Base-by-base conservation (phyloP, 345 rosid genomes). In the Salix caprea region DNA sequence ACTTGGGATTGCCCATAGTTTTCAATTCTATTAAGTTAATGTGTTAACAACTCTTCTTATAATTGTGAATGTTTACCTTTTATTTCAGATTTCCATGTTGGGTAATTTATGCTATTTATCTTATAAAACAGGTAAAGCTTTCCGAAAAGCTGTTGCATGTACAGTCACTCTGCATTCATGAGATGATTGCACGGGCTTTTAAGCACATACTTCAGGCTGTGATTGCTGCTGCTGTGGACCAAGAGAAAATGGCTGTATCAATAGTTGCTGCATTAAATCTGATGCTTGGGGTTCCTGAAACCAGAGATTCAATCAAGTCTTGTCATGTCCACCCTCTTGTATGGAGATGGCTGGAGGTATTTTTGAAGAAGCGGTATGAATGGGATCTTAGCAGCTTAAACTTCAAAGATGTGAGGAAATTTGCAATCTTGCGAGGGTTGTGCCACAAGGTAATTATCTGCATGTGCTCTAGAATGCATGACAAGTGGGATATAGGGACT, bases 121-220 rank as follows among this genome's bases (percentile, higher is more conserved):
- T 83, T 71, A 42, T 69, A 19, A 58, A 75, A 78, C 87, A 93
- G 99, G 99, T 92, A 75, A 91, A 89, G 86, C 98, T 93, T 79
- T 96, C 99, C 24, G 97, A 92, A 78, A 96, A 96, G 85, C 80
- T 96, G 71, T 90, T 98, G 69, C 99, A 96, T 80, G 98, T 93
- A 74, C 98, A 92, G 80, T 93, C 98, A 61, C 90, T 96, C 78
- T 96, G 97, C 85, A 87, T 91, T 74, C 97, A 95, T 76, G 99
- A 95, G 91, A 95, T 95, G 99, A 89, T 95, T 78, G 97, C 91
- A 79, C 83, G 99, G 72, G 99, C 97, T 72, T 91, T 91, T 81
- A 95, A 95, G 88, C 98, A 93, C 76, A 82, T 93, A 80, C 89
- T 95, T 78, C 98, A 81, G 87, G 96, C 94, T 54, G 94, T 93